Evolutionary conservation across 345 rosid genomes (phyloP).

Genomic region (Nasturtium officinale): DNA sequence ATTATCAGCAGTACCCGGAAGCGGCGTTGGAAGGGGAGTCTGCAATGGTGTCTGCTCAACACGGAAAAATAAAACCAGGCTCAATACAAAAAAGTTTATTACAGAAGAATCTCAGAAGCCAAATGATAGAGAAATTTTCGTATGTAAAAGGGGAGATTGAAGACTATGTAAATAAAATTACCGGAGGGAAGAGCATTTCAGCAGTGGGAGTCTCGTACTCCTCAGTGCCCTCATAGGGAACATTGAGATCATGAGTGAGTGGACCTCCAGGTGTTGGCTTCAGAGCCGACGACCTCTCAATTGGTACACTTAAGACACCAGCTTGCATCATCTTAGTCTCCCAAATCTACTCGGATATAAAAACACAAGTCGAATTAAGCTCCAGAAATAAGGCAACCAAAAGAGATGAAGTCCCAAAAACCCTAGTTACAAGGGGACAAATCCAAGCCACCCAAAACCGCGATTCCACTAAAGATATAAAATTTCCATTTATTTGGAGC

Average conservation of each 20-base stretch:
- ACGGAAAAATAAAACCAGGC: conserved; percentile 24
- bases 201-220: conserved; percentile 98
- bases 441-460: neutral
- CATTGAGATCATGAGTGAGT: conserved; percentile 86
- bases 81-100: conserved; percentile 20
- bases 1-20: conserved; percentile 76
- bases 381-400: conserved; percentile 7
- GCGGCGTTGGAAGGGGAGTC: conserved; percentile 80
- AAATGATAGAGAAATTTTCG: neutral
- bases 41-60: conserved; percentile 80
- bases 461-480: neutral
- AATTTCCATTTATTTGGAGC: neutral
- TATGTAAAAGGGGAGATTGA: neutral
- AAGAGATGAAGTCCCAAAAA: conserved; percentile 35
- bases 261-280: conserved; percentile 66
- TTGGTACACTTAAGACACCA: conserved; percentile 64
- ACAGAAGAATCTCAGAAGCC: neutral
- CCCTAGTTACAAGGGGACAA: conserved; percentile 49
- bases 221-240: conserved; percentile 89
- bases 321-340: conserved; percentile 96
- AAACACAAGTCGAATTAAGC: conserved; percentile 13
- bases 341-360: conserved; percentile 63
- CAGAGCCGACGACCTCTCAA: conserved; percentile 64
- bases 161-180: conserved; percentile 30
- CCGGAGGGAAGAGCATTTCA: conserved; percentile 94